Conservation (phyloP, 73 alveolate genomes). For the Paramecium sonneborni region DNA sequence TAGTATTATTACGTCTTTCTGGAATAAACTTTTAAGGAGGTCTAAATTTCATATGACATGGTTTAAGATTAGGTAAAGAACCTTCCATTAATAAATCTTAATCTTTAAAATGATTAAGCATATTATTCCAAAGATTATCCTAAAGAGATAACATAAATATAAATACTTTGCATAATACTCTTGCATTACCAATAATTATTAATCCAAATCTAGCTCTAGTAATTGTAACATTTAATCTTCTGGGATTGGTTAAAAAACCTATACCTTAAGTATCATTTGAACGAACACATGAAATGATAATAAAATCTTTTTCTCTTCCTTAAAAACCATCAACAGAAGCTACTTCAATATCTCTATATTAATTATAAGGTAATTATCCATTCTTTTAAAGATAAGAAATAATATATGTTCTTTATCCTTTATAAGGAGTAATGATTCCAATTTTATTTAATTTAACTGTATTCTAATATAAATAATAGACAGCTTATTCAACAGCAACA, state of each 20-base stretch:
- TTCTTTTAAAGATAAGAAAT: conserved; percentile 82
- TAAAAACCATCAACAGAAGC: conserved; percentile 99
- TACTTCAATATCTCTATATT: conserved; percentile 71
- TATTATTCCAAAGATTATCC: conserved; percentile 88
- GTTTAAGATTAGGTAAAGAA: conserved; percentile 78
- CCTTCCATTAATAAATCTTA: conserved; percentile 97
- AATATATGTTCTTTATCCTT: conserved; percentile 98
- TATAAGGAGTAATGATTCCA: conserved; percentile 99
- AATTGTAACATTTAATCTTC: conserved; percentile 99
- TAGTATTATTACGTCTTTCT: conserved; percentile 66
- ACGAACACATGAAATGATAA: conserved; percentile 98
- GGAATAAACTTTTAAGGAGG: conserved; percentile 77
- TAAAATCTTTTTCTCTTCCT: conserved; percentile 99
- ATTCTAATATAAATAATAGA: conserved; percentile 84
- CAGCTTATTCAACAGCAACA: conserved; percentile 92
- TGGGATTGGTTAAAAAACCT: conserved; percentile 98
- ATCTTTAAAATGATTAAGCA: conserved; percentile 95
- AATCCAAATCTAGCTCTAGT: conserved; percentile 99
- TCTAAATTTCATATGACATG: conserved; percentile 71
- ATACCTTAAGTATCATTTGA: conserved; percentile 94
- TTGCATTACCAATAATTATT: conserved; percentile 98
- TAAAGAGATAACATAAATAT: background rate
- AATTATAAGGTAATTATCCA: conserved; percentile 70
- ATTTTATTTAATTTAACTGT: conserved; percentile 95
- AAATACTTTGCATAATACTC: conserved; percentile 72